Evolutionary conservation across 2,329 filamentous ascomycete species (phyloP), one percentile per base, ranked within the genome.

Genomic region (Xylariales sp.): DNA sequence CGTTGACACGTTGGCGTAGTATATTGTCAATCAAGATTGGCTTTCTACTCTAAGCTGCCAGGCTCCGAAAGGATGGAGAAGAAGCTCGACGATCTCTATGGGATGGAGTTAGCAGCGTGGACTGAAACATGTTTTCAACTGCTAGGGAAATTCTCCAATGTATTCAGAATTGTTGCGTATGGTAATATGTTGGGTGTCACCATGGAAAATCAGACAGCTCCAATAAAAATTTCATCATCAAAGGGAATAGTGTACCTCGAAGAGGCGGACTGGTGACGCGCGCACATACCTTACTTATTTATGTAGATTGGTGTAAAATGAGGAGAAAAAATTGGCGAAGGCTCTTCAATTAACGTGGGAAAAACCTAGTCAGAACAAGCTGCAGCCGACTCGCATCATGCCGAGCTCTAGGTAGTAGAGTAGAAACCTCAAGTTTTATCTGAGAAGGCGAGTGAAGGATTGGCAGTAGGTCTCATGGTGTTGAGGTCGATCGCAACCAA

Each of bases 141-240:
- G 7, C 45, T 3, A 7, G 18, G 14, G 45, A 18, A 48, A 39
- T 49, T 41, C 10, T 57, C 58, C 30, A 32, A 18, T n/a, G 23
- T 57, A 28, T 63, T 76, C 74, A 83, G 81, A 77, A 78, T 71
- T 79, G 81, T 86, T 82, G 85, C 87, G 87, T 90, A 89, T 86
- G 80, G 80, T 82, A 81, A 84, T 79, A 81, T 80, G 72, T 71
- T 76, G 78, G 78, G 82, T 84, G 83, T 92, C 90, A 86, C 84
- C 89, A 90, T 81, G 78, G 79, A 79, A 83, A 87, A 81, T 86
- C 82, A 89, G 90, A 93, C 90, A 92, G 90, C 90, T 93, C 90
- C 90, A 93, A 92, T 92, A 91, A 83, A 71, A 75, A 74, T 83
- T 85, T 86, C 84, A 86, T 78, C 76, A 77, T 71, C 28, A 62